These are phyloP conservation scores for Mycena vitilis DNA, from an alignment of 768 basidiomycete genomes.

Conservation along the genomic window DNA sequence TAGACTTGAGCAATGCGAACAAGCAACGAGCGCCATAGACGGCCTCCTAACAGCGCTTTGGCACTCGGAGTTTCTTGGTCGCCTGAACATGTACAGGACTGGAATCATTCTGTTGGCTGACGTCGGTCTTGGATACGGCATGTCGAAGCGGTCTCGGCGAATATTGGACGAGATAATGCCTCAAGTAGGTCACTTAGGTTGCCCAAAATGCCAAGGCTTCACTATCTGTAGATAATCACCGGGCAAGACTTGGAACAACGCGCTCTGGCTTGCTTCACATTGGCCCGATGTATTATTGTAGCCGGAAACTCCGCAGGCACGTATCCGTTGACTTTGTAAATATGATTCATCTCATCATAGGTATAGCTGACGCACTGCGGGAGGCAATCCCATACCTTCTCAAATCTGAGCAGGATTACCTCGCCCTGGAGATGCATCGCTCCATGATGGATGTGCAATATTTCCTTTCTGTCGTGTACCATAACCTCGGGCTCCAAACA, in stretches of 20 bases:
- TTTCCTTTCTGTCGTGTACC: slow-evolving; percentile 74
- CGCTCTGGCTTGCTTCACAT: slow-evolving; percentile 77
- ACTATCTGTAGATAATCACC: slow-evolving; percentile 63
- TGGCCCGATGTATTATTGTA: slow-evolving; percentile 81
- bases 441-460: slow-evolving; percentile 79
- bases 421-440: slow-evolving; percentile 64
- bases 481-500: slow-evolving; percentile 68
- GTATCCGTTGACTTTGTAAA: not conserved
- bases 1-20: slow-evolving; percentile 65
- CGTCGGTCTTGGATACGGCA: slow-evolving; percentile 79
- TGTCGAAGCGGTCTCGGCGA: slow-evolving; percentile 71
- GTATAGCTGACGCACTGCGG: slow-evolving; percentile 54
- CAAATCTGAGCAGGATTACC: slow-evolving; percentile 76
- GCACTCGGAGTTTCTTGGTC: slow-evolving; percentile 83
- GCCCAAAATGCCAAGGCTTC: not conserved
- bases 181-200: slow-evolving; percentile 59
- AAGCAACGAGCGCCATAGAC: slow-evolving; percentile 71
- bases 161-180: slow-evolving; percentile 86
- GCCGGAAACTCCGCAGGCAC: slow-evolving; percentile 61
- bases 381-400: slow-evolving; percentile 72
- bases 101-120: slow-evolving; percentile 83
- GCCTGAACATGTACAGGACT: slow-evolving; percentile 74
- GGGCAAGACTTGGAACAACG: slow-evolving; percentile 83
- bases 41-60: slow-evolving; percentile 78
- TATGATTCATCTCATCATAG: not conserved